Evolutionary conservation across 306 rosid species (phyloP).

Genomic region (Medicago truncatula): MtrunA17r5.0-ANR NC_053049.1:40129001-40129500

Average conservation of each 20-base stretch:
- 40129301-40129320: slow-evolving; percentile 47
- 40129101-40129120: slow-evolving; percentile 34
- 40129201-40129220: slow-evolving; percentile 70
- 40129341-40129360: slow-evolving; percentile 53
- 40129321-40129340: slow-evolving; percentile 52
- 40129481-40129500: not conserved
- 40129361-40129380: slow-evolving; percentile 16
- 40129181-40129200: slow-evolving; percentile 63
- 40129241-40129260: slow-evolving; percentile 77
- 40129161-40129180: slow-evolving; percentile 71
- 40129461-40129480: slow-evolving; percentile 12
- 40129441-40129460: slow-evolving; percentile 32
- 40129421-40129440: slow-evolving; percentile 26
- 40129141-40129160: slow-evolving; percentile 51
- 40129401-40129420: not conserved
- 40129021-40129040: no score
- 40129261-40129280: slow-evolving; percentile 62
- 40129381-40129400: slow-evolving; percentile 16
- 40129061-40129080: not conserved
- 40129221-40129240: slow-evolving; percentile 66
- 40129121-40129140: slow-evolving; percentile 83
- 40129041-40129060: no score
- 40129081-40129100: not conserved
- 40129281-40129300: slow-evolving; percentile 64
- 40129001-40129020: no score